Base-by-base conservation (phyloP, 2,329 filamentous ascomycete genomes). In the Trichophyton verrucosum region DNA sequence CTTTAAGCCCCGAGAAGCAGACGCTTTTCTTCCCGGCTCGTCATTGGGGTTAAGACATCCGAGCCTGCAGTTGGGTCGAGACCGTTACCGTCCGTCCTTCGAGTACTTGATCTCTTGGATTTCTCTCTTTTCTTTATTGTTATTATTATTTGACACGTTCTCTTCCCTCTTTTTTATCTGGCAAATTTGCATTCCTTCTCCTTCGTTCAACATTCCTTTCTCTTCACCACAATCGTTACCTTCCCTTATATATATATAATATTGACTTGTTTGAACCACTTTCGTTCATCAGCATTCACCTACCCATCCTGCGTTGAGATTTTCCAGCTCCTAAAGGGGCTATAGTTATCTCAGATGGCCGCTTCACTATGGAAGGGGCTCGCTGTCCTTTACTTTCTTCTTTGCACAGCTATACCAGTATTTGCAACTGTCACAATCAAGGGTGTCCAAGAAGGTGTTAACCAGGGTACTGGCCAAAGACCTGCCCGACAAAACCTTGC, bases 401-500 rank as follows among this genome's bases (percentile, higher is more conserved):
- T 59, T 11, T 59, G 57, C 57, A 38, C 22, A 33, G 27, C 42
- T 15, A 27, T 49, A 11, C 40, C 36, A 36, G 42, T 30, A 13
- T 59, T 49, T 7, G 57, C 57, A 24, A 49, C 57, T 13, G 57
- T 59, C 4, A 20, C 22, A 59, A 69, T 68, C 56, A 58, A 40
- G 24, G 72, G 73, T 53, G 61, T 67, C 3, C 51, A 47, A 8
- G 66, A 61, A 38, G 69, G 70, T 30, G 64, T 73, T 38, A 67
- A 71, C 59, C 15, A 60, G 5, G 40, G 57, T 1, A 70, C 69
- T 6, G 70, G 70, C 38, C 61, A 68, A 63, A 61, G 71, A 17
- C 74, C 74, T 7, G 61, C 75, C 36, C 82, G 89, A 64, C 78
- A 80, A 57, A 88, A 94, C 68, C 82, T 95, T 64, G 80, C 86